These are phyloP conservation scores for Penicillium waksmanii DNA, from an alignment of 495 filamentous ascomycete species.

Conservation along the genomic window DNA sequence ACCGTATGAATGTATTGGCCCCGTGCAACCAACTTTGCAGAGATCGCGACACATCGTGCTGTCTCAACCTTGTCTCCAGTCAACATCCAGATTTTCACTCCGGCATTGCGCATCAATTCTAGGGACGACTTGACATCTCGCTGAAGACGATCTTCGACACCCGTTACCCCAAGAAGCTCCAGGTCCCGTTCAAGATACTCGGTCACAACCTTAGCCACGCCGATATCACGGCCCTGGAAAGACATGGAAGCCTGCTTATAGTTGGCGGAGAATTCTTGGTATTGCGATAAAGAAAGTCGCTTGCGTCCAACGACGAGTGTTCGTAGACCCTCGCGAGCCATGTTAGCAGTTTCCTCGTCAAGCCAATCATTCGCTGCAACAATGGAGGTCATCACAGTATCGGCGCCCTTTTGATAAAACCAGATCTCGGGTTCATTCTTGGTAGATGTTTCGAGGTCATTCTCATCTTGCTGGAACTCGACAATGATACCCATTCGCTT, in stretches of 20 bases:
- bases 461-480: constrained; percentile 66
- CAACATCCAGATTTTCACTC: constrained; percentile 99
- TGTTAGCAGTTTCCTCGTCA: constrained; percentile 97
- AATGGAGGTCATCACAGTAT: constrained; percentile 95
- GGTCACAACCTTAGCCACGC: constrained; percentile 76
- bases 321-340: constrained; percentile 94
- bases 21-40: constrained; percentile 88
- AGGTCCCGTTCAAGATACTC: constrained; percentile 86
- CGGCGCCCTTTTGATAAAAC: constrained; percentile 99
- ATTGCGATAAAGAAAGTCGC: constrained; percentile 72
- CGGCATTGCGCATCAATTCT: constrained; percentile 93
- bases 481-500: constrained; percentile 99
- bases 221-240: constrained; percentile 75
- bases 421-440: constrained; percentile 75
- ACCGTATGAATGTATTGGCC: constrained; percentile 97
- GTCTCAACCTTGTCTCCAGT: constrained; percentile 99
- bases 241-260: constrained; percentile 81
- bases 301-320: constrained; percentile 94
- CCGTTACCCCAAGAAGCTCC: constrained; percentile 92
- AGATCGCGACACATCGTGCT: constrained; percentile 93
- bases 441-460: constrained; percentile 28
- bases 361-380: constrained; percentile 97
- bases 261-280: constrained; percentile 72
- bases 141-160: constrained; percentile 96
- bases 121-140: constrained; percentile 92